Percentiles rank a stretch among this genome's conserved stretches.
Conservation (phyloP, 2,329 filamentous ascomycete species). For the Arthrobotrys sphaeroides region DNA sequence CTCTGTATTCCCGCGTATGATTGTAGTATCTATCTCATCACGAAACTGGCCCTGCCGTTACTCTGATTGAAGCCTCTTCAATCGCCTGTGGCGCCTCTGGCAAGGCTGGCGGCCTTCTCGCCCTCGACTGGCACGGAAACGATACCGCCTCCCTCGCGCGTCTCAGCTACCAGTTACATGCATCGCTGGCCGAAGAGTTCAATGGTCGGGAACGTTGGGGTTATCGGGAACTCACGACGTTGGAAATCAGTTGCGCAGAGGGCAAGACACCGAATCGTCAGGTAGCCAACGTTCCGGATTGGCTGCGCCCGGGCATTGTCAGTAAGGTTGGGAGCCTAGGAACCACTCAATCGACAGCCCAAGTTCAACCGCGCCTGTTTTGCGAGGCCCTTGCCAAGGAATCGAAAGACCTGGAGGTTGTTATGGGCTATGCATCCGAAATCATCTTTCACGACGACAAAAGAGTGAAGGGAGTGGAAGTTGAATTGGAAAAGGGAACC, state of each 20-base stretch:
- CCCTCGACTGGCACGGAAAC: conserved; percentile 59
- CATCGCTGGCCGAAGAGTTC: conserved; percentile 84
- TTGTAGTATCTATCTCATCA: conserved; percentile 73
- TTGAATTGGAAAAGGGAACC: conserved; percentile 62
- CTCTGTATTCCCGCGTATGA: no score
- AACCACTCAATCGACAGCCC: conserved; percentile 70
- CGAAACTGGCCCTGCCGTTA: conserved; percentile 77
- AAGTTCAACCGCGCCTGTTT: conserved; percentile 76
- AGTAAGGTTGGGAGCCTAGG: conserved; percentile 23
- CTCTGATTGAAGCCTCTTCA: conserved; percentile 82
- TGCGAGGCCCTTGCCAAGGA: conserved; percentile 63
- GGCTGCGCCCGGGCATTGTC: conserved; percentile 17
- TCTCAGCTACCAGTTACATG: conserved; percentile 83
- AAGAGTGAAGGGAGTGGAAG: conserved; percentile 11
- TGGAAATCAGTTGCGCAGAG: conserved; percentile 37
- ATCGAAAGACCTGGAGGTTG: conserved; percentile 12
- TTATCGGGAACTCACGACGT: conserved; percentile 65
- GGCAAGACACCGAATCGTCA: not conserved
- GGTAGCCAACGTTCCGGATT: conserved; percentile 9
- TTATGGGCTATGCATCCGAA: conserved; percentile 29
- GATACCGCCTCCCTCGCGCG: conserved; percentile 73
- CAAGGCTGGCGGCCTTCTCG: conserved; percentile 90
- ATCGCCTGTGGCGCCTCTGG: conserved; percentile 93
- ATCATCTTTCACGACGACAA: conserved; percentile 12
- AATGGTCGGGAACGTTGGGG: conserved; percentile 83